Conservation (phyloP, 1,284 basidiomycete species). For the Moniliophthora roreri region DNA sequence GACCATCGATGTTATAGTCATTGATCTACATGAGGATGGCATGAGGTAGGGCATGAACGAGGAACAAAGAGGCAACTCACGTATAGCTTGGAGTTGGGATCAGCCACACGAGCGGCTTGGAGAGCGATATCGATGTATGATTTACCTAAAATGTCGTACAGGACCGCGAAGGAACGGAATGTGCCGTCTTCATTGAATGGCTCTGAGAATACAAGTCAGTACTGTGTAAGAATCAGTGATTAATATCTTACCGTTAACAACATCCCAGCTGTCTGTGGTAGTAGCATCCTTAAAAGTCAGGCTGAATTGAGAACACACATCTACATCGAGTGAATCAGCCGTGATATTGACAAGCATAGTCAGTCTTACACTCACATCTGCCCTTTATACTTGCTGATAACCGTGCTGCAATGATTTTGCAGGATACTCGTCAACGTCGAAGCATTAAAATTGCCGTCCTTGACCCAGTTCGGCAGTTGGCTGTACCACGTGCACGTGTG, state of each 20-base stretch:
- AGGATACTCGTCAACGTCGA: conserved; percentile 45
- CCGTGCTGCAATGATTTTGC: conserved; percentile 43
- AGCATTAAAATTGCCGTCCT: conserved; percentile 39
- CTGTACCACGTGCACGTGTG: conserved; percentile 59
- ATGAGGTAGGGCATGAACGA: background rate
- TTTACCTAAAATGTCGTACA: conserved; percentile 36
- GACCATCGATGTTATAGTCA: conserved; percentile 56
- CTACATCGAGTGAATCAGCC: conserved; percentile 10
- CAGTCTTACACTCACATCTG: conserved; percentile 38
- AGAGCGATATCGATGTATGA: conserved; percentile 39
- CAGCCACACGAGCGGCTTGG: conserved; percentile 39
- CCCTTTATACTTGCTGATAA: conserved; percentile 51
- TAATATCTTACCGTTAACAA: conserved; percentile 35
- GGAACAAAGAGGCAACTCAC: conserved; percentile 22
- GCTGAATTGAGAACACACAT: background rate
- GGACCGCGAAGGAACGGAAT: conserved; percentile 37
- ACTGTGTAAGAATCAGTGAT: conserved; percentile 13
- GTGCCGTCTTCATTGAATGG: conserved; percentile 62
- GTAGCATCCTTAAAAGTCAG: background rate
- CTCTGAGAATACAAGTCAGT: conserved; percentile 28
- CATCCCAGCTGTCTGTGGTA: conserved; percentile 29
- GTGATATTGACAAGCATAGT: conserved; percentile 17
- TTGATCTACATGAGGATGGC: conserved; percentile 40
- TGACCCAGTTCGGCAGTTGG: conserved; percentile 53
- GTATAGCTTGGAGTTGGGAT: conserved; percentile 42